Percentiles rank a stretch among this genome's conserved stretches.
phyloP scores from a whole-genome alignment of 306 rosid genomes.

The Glycine tomentella region DNA sequence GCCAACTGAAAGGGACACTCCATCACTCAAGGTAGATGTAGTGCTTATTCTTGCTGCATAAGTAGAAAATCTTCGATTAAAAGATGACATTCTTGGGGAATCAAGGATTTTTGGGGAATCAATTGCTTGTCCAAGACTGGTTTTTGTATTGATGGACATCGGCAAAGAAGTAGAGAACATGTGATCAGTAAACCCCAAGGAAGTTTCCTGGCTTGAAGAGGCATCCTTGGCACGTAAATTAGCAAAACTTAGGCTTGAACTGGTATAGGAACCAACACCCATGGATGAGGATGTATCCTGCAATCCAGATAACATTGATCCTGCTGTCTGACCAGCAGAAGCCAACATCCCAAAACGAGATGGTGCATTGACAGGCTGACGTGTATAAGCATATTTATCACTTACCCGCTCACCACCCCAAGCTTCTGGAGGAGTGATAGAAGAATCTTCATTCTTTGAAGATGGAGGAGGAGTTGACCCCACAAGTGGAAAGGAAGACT shows the following conservation, averaged over 20 bases:
- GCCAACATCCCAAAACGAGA: slow-evolving; percentile 75
- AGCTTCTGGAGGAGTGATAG: slow-evolving; percentile 99
- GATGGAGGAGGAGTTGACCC: slow-evolving; percentile 80
- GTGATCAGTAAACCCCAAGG: slow-evolving; percentile 68
- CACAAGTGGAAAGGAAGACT: slow-evolving; percentile 64
- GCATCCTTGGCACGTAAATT: slow-evolving; percentile 72
- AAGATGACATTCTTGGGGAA: slow-evolving; percentile 58
- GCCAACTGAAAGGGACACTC: slow-evolving; percentile 67
- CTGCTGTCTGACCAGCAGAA: slow-evolving; percentile 74
- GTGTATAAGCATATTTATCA: slow-evolving; percentile 71
- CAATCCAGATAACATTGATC: slow-evolving; percentile 69
- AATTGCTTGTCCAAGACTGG: slow-evolving; percentile 67
- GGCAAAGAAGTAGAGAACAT: slow-evolving; percentile 49
- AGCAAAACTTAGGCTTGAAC: slow-evolving; percentile 60
- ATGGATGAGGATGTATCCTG: slow-evolving; percentile 70
- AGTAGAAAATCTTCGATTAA: slow-evolving; percentile 80
- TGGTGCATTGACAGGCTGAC: slow-evolving; percentile 65
- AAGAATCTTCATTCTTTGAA: slow-evolving; percentile 79
- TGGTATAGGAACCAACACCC: slow-evolving; percentile 59
- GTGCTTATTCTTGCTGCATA: slow-evolving; percentile 94
- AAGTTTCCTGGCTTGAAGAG: slow-evolving; percentile 73
- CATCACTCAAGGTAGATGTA: slow-evolving; percentile 70
- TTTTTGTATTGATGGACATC: slow-evolving; percentile 66
- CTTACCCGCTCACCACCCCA: slow-evolving; percentile 97
- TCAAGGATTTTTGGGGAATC: slow-evolving; percentile 42